phyloP scores from a whole-genome alignment of 2,329 filamentous ascomycete genomes.

The Endoconidiophora polonica region DNA sequence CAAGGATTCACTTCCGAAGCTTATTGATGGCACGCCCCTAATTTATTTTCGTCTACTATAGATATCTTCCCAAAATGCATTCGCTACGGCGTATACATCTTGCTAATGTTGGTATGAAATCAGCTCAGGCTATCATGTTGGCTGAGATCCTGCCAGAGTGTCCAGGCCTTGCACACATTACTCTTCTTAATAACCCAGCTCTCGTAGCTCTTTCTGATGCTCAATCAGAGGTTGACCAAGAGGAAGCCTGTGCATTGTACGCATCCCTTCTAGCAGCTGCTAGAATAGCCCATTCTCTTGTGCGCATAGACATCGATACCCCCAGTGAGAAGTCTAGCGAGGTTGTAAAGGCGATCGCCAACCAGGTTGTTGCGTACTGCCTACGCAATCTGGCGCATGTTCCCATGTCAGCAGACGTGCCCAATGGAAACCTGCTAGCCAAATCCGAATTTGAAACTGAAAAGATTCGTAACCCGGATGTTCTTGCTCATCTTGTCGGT shows the following conservation, averaged over 20 bases:
- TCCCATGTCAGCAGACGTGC: conserved; percentile 45
- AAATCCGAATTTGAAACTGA: conserved; percentile 1
- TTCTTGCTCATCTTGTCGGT: conserved; percentile 74
- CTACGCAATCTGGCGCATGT: conserved; percentile 76
- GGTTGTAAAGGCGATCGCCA: conserved; percentile 78
- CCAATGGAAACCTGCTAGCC: conserved; percentile 23
- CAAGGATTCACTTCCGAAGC: neutral
- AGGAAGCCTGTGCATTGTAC: conserved; percentile 87
- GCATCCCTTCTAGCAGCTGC: conserved; percentile 81
- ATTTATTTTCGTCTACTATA: conserved; percentile 16
- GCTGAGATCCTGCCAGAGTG: conserved; percentile 83
- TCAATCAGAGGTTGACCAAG: conserved; percentile 62
- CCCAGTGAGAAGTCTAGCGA: conserved; percentile 70
- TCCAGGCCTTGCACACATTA: conserved; percentile 66
- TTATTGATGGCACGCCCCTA: neutral
- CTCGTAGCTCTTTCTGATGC: conserved; percentile 56
- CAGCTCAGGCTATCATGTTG: conserved; percentile 79
- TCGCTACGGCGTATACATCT: conserved; percentile 73
- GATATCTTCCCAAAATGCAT: conserved; percentile 63
- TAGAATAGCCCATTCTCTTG: conserved; percentile 63
- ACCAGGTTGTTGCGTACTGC: conserved; percentile 89
- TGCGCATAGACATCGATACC: conserved; percentile 84
- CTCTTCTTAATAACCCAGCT: conserved; percentile 64
- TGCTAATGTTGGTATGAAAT: conserved; percentile 63
- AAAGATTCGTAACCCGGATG: conserved; percentile 44